These are phyloP conservation scores for Gossypium schwendimanii DNA, from an alignment of 441 rosid species.

Conservation along the genomic window DNA sequence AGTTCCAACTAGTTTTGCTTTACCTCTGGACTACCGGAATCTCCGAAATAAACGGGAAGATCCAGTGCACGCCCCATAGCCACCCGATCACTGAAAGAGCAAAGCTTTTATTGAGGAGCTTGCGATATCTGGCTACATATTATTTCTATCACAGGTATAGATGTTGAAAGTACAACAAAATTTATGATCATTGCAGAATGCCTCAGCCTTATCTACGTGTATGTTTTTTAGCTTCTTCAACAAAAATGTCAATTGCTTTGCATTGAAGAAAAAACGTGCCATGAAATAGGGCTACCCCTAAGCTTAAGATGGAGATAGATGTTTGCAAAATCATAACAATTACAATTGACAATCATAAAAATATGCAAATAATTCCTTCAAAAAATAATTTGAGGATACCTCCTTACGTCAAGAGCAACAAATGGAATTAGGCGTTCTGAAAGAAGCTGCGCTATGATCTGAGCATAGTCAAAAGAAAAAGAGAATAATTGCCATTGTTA, in stretches of 20 bases:
- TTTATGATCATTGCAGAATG: neutral
- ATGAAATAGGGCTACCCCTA: neutral
- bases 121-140: conserved; percentile 1
- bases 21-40: conserved; percentile 97
- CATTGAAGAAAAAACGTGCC: neutral
- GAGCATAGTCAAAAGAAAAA: conserved; percentile 21
- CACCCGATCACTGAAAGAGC: conserved; percentile 80
- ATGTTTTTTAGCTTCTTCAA: conserved; percentile 1
- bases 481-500: conserved; percentile 1
- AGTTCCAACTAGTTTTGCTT: conserved; percentile 10
- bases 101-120: conserved; percentile 8
- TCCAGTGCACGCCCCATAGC: conserved; percentile 90
- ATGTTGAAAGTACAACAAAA: neutral
- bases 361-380: neutral
- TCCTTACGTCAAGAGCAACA: conserved; percentile 91
- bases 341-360: neutral
- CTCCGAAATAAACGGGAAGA: conserved; percentile 95
- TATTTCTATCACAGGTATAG: neutral
- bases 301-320: neutral
- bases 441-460: conserved; percentile 98
- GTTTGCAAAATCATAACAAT: conserved; percentile 1
- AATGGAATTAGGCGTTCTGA: conserved; percentile 95
- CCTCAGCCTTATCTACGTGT: neutral
- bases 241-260: neutral
- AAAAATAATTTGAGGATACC: conserved; percentile 40